Conservation (phyloP, 768 basidiomycete species). For the Lactifluus echinatus region DNA sequence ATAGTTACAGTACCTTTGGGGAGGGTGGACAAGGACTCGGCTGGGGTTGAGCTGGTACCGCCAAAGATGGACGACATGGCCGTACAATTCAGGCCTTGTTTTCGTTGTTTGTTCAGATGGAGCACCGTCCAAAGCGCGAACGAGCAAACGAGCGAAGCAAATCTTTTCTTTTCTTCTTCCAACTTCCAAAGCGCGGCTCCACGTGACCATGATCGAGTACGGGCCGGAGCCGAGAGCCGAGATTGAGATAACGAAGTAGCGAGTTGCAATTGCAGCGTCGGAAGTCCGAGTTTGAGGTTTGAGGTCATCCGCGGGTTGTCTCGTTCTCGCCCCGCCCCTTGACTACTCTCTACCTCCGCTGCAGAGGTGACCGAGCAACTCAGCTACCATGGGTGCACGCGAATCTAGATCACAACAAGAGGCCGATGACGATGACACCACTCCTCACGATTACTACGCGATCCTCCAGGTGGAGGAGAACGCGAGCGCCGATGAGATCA, state of each 20-base stretch:
- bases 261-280: no score
- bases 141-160: no score
- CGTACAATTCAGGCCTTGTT: no score
- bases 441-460: constrained; percentile 65
- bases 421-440: constrained; percentile 21
- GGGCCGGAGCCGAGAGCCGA: background rate
- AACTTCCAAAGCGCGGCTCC: background rate
- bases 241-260: background rate
- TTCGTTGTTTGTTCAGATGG: background rate
- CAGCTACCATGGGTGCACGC: constrained; percentile 51
- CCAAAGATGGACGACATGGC: constrained; percentile 24
- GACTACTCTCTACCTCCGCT: background rate
- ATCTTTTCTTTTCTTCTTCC: background rate
- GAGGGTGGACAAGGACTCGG: constrained; percentile 4
- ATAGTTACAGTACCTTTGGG: constrained; percentile 9
- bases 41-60: constrained; percentile 10
- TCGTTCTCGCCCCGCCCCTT: background rate
- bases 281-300: no score
- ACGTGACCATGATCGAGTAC: constrained; percentile 1
- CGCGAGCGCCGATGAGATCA: constrained; percentile 84
- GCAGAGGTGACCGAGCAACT: background rate
- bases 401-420: constrained; percentile 44
- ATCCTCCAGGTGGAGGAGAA: constrained; percentile 74
- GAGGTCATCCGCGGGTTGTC: background rate
- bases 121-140: background rate